Evolutionary conservation across 441 rosid genomes (phyloP), one percentile per base, ranked within the genome.

Genomic region (Erodium texanum): DNA sequence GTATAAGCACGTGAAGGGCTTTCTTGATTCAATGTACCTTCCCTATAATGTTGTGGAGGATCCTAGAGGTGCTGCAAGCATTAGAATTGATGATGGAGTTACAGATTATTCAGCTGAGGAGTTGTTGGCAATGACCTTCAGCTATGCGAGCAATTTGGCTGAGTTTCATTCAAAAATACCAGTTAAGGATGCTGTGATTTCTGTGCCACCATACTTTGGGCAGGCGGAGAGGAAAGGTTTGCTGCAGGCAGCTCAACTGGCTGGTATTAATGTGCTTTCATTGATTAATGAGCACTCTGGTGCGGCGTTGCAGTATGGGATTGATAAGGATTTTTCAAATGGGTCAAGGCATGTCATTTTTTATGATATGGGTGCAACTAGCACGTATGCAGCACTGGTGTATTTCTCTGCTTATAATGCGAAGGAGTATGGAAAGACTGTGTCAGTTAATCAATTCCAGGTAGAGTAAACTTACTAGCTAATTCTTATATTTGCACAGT

Each of bases 231-330:
- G 99, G 79, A 85, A 83, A 43, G 99, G 90, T 18, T 74, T 94
- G 85, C 38, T 86, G 64, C 87, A 80, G 82, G 99, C 99, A 1
- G 92, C 97, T 1, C 85, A 89, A 68, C 75, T 94, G 84, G 97
- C 94, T 3, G 99, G 96, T 36, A 83, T 91, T 64, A 94, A 86
- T 74, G 96, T 86, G 66, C 90, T 93, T 62, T 80, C 96, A 0
- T 71, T 94, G 75, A 77, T 81, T 43, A 87, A 89, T 72, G 99
- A 94, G 80, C 97, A 88, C 73, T 87, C 97, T 0, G 97, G 97
- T 64, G 99, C 97, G 0, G 99, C 99, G 15, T 88, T 94, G 81
- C 99, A 94, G 80, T 94, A 94, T 74, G 97, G 97, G 72, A 94
- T 94, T 70, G 97, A 89, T 71, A 91, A 94, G 81, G 90, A 94